These are phyloP conservation scores for sorghum (Sorghum bicolor) DNA, from an alignment of 176 grass and related monocot genomes.

Conservation along the genomic window Sorghum_bicolor_NCBIv3 NC_012874.2:4182501-4183000, in stretches of 20 bases:
- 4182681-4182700: background rate
- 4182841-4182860: conserved; percentile 89
- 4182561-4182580: conserved; percentile 97
- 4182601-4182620: conserved; percentile 85
- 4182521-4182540: conserved; percentile 93
- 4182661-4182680: conserved; percentile 13
- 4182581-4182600: conserved; percentile 85
- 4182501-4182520: conserved; percentile 76
- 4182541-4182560: conserved; percentile 95
- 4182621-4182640: conserved; percentile 60
- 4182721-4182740: background rate
- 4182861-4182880: conserved; percentile 78
- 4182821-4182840: conserved; percentile 84
- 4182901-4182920: conserved; percentile 72
- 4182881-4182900: conserved; percentile 65
- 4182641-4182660: conserved; percentile 59
- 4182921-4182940: conserved; percentile 44
- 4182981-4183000: conserved; percentile 80
- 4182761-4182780: background rate
- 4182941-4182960: conserved; percentile 29
- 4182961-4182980: conserved; percentile 60
- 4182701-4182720: background rate
- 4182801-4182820: conserved; percentile 65
- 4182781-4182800: conserved; percentile 32
- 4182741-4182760: background rate